These are phyloP conservation scores for Leishmania turanica DNA, from an alignment of 208 protist genomes.

Conservation along the genomic window DNA sequence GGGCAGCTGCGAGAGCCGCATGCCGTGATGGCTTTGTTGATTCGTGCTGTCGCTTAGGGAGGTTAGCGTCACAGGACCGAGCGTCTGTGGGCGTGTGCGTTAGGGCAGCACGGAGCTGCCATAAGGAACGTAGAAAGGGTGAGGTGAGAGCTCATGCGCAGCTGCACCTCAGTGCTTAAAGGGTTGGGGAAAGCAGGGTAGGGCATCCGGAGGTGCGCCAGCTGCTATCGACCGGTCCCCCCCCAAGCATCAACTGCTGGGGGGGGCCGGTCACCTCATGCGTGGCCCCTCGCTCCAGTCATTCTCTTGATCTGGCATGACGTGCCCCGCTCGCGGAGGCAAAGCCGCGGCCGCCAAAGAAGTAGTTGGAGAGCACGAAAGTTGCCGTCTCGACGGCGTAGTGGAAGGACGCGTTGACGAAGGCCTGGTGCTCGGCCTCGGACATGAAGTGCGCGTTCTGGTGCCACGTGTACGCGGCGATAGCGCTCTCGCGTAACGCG, in stretches of 20 bases:
- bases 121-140: not conserved
- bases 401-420: constrained; percentile 46
- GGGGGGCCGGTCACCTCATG: not conserved
- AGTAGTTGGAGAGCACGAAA: constrained; percentile 67
- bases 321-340: not conserved
- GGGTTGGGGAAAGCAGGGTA: not conserved
- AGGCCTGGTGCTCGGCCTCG: constrained; percentile 40
- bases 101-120: not conserved
- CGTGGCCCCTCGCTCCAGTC: not conserved
- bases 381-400: constrained; percentile 55
- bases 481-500: not conserved
- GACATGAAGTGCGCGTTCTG: constrained; percentile 47
- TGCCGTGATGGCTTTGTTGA: not conserved
- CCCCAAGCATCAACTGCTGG: not conserved
- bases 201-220: not conserved
- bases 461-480: constrained; percentile 50
- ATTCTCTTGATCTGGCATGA: not conserved
- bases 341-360: constrained; percentile 50
- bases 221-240: not conserved
- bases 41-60: not conserved
- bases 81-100: not conserved
- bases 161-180: not conserved
- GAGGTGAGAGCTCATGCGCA: not conserved
- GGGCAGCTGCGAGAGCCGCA: not conserved
- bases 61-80: not conserved